phyloP scores from a whole-genome alignment of 2,329 filamentous ascomycete genomes.

The Trichoderma simmonsii region DNA sequence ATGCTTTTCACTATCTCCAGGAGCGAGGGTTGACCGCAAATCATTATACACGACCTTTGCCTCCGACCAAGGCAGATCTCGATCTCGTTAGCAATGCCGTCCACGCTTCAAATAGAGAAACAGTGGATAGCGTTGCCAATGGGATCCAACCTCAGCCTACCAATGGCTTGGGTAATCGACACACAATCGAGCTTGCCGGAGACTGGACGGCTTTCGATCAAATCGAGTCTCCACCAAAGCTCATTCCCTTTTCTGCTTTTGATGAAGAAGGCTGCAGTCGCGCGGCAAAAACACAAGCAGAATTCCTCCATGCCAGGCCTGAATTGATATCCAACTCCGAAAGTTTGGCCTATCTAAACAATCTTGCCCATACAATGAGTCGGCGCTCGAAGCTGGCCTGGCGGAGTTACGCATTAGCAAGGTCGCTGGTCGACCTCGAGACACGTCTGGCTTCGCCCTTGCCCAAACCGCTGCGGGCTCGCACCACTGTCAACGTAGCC shows the following conservation, averaged over 20 bases:
- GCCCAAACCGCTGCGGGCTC: neutral
- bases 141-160: neutral
- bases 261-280: neutral
- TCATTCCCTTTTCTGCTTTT: neutral
- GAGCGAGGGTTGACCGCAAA: neutral
- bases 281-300: neutral
- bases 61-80: neutral
- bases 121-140: neutral
- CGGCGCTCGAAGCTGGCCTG: neutral
- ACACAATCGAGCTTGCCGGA: neutral
- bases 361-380: neutral
- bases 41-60: neutral
- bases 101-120: too few relatives aligned
- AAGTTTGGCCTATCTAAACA: neutral
- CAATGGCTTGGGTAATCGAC: neutral
- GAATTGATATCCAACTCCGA: neutral
- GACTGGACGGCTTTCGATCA: neutral
- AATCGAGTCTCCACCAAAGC: neutral
- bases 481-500: neutral
- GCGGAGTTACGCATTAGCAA: neutral
- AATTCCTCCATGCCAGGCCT: neutral
- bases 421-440: neutral
- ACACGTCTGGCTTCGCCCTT: neutral
- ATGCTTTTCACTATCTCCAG: constrained; percentile 12
- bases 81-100: neutral